These are phyloP conservation scores for Phylloporus rhodoxanthus DNA, from an alignment of 768 basidiomycete species.

Conservation along the genomic window DNA sequence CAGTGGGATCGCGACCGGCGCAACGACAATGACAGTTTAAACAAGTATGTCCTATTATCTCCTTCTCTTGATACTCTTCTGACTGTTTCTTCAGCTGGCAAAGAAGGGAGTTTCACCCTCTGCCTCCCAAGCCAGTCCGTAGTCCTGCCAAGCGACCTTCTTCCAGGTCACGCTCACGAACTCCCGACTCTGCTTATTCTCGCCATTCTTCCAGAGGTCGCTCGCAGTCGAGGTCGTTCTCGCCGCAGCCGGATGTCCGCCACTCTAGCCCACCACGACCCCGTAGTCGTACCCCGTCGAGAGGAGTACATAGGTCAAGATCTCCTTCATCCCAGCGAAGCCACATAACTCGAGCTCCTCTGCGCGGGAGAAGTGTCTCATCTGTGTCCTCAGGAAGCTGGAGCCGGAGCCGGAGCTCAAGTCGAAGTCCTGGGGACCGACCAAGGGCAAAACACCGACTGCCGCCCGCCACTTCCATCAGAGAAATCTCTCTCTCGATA, in stretches of 20 bases:
- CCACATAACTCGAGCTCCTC: slow-evolving; percentile 27
- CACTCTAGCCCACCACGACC: slow-evolving; percentile 44
- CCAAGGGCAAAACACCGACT: slow-evolving; percentile 59
- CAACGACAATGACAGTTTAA: slow-evolving; percentile 59
- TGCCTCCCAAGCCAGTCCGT: slow-evolving; percentile 36
- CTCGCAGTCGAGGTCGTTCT: slow-evolving; percentile 55
- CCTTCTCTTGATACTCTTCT: slow-evolving; percentile 6
- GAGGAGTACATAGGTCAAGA: slow-evolving; percentile 32
- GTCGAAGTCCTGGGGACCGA: slow-evolving; percentile 48
- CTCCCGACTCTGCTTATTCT: slow-evolving; percentile 60
- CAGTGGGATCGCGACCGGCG: slow-evolving; percentile 38
- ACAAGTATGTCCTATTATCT: slow-evolving; percentile 52
- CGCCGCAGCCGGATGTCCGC: slow-evolving; percentile 53
- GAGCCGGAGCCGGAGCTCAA: slow-evolving; percentile 48
- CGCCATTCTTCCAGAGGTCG: slow-evolving; percentile 59
- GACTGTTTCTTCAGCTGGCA: slow-evolving; percentile 50
- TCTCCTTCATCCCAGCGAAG: slow-evolving; percentile 43
- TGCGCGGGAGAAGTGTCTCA: slow-evolving; percentile 45
- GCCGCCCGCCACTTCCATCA: slow-evolving; percentile 42
- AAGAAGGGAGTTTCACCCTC: slow-evolving; percentile 45
- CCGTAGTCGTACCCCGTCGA: slow-evolving; percentile 46
- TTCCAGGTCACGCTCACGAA: slow-evolving; percentile 48
- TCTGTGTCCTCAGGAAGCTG: slow-evolving; percentile 51
- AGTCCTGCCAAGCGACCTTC: slow-evolving; percentile 38
- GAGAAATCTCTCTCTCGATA: slow-evolving; percentile 29